phyloP scores from a whole-genome alignment of 2,329 filamentous ascomycete species.

The Podosphaera aphanis region DNA sequence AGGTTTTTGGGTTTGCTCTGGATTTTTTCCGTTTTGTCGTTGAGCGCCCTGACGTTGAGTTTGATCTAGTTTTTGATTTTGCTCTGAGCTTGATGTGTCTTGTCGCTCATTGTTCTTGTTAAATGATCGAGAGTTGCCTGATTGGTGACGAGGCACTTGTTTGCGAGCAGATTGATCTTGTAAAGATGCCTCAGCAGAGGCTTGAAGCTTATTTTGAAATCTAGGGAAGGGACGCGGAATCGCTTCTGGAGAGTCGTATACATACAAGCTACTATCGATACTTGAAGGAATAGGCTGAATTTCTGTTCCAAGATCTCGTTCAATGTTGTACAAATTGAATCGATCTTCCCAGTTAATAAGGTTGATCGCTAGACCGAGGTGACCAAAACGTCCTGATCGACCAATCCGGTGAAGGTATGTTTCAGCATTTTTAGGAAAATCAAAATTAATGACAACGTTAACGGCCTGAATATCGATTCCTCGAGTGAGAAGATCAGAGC shows the following conservation, averaged over 20 bases:
- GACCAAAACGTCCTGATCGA: constrained; percentile 88
- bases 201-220: constrained; percentile 17
- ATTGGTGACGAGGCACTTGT: constrained; percentile 6
- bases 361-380: constrained; percentile 93
- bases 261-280: constrained; percentile 95
- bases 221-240: constrained; percentile 63
- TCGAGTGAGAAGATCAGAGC: constrained; percentile 87
- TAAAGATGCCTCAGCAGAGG: constrained; percentile 3
- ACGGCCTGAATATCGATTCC: constrained; percentile 99
- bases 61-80: no score
- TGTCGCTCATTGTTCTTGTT: constrained; percentile 10
- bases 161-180: constrained; percentile 3
- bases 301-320: constrained; percentile 89
- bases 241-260: constrained; percentile 87
- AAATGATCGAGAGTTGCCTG: constrained; percentile 8
- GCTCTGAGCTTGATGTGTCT: constrained; percentile 9
- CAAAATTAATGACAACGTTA: constrained; percentile 99
- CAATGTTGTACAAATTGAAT: constrained; percentile 97
- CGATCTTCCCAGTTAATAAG: constrained; percentile 98
- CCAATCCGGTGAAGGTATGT: constrained; percentile 97
- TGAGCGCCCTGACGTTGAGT: no score
- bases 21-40: no score
- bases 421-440: constrained; percentile 98
- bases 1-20: constrained; percentile 11
- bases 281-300: constrained; percentile 85